Evolutionary conservation across 1,284 basidiomycete genomes (phyloP).

Genomic region (Polyporus tsugae): DNA sequence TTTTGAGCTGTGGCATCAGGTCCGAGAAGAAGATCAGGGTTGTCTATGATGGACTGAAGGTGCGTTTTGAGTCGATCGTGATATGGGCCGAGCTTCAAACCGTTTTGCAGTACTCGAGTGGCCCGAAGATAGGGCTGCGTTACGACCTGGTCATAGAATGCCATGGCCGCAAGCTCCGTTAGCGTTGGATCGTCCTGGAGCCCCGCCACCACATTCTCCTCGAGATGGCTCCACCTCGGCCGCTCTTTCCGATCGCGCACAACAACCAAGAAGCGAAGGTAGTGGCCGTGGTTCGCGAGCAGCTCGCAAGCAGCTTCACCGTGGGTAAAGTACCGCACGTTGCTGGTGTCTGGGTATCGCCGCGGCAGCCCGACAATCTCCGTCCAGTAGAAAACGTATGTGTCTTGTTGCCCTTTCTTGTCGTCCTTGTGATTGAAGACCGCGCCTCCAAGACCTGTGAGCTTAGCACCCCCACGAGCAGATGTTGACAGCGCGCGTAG

Average conservation of each 20-base stretch:
- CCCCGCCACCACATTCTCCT: constrained; percentile 44
- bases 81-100: constrained; percentile 25
- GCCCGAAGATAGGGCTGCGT: constrained; percentile 30
- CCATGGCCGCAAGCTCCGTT: constrained; percentile 45
- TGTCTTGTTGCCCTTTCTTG: constrained; percentile 44
- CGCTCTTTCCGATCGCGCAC: constrained; percentile 37
- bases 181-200: constrained; percentile 45
- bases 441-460: constrained; percentile 37
- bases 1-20: constrained; percentile 20
- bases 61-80: constrained; percentile 27
- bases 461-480: constrained; percentile 39
- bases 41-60: constrained; percentile 28
- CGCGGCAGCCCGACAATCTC: constrained; percentile 37
- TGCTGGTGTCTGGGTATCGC: constrained; percentile 36
- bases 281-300: constrained; percentile 26
- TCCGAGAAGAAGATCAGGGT: constrained; percentile 33
- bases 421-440: constrained; percentile 45
- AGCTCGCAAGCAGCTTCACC: constrained; percentile 37
- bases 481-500: constrained; percentile 33
- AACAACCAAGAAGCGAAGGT: constrained; percentile 31
- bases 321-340: constrained; percentile 42
- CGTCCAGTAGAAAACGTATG: not conserved
- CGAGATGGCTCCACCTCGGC: constrained; percentile 39
- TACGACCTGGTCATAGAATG: constrained; percentile 39
- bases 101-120: constrained; percentile 16